Conservation (phyloP, 306 rosid species). For the Trifolium fragiferum region DNA sequence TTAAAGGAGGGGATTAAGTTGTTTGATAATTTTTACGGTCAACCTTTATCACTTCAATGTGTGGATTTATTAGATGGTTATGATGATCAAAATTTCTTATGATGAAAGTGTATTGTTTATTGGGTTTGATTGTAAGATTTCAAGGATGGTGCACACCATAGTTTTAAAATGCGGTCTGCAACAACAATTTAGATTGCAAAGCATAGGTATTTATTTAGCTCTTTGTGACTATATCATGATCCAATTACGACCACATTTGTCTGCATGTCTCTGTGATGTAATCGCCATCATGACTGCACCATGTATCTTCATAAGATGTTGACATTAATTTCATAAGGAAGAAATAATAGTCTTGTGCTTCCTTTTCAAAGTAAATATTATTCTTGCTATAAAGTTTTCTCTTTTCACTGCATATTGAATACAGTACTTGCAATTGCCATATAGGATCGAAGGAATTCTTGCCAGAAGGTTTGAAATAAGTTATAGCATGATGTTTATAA, state of each 20-base stretch:
- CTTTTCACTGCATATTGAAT: neutral
- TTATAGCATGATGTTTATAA: constrained; percentile 41
- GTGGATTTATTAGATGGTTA: constrained; percentile 13
- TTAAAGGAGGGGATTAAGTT: constrained; percentile 56
- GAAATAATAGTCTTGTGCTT: neutral
- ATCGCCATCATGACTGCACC: neutral
- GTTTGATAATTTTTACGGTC: constrained; percentile 20
- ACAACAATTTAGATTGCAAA: neutral
- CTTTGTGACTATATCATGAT: neutral
- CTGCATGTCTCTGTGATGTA: neutral
- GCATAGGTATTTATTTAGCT: neutral
- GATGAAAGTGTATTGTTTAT: constrained; percentile 26
- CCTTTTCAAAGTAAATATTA: neutral
- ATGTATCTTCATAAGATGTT: neutral
- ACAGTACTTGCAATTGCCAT: neutral
- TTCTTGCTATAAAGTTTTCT: neutral
- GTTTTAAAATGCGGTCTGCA: neutral
- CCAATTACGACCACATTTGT: neutral
- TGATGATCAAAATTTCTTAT: constrained; percentile 10
- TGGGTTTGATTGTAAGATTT: constrained; percentile 39
- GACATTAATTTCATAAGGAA: no score
- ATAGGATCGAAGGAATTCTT: neutral
- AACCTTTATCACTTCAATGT: neutral
- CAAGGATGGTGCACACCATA: neutral
- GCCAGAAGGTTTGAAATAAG: constrained; percentile 62